Conservation (phyloP, 192 early-diverging fungal species). For the Umbelopsis sp. region DNA sequence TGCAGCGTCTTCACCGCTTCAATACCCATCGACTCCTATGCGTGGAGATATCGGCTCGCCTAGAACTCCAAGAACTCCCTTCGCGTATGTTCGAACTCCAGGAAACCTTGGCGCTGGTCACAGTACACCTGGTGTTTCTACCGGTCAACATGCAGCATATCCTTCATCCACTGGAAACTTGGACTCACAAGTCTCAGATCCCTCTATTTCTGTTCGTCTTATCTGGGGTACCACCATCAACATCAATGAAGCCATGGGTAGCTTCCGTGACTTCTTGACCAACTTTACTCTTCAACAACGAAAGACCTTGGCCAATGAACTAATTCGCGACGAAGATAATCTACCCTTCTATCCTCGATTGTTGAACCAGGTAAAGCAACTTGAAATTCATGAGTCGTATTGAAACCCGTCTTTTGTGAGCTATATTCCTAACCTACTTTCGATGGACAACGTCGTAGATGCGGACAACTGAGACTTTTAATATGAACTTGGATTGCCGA, state of each 20-base stretch:
- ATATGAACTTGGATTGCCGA: slow-evolving; percentile 88
- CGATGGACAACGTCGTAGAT: slow-evolving; percentile 48
- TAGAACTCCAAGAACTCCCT: slow-evolving; percentile 25
- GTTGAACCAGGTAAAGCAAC: slow-evolving; percentile 50
- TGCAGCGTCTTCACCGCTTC: slow-evolving; percentile 27
- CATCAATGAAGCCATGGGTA: slow-evolving; percentile 76
- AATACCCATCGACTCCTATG: slow-evolving; percentile 33
- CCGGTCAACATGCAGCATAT: slow-evolving; percentile 9
- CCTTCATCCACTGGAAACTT: slow-evolving; percentile 8
- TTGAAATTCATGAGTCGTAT: no score
- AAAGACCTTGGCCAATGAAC: slow-evolving; percentile 37
- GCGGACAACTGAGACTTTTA: slow-evolving; percentile 61
- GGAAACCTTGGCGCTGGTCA: not conserved
- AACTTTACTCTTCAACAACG: slow-evolving; percentile 67
- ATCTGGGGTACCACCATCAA: slow-evolving; percentile 97
- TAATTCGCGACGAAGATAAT: slow-evolving; percentile 46
- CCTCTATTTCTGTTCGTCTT: slow-evolving; percentile 45
- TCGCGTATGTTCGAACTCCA: slow-evolving; percentile 36
- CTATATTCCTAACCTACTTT: no score
- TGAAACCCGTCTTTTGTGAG: no score
- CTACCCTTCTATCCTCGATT: slow-evolving; percentile 78
- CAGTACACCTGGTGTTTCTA: not conserved
- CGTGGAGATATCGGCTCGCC: slow-evolving; percentile 26
- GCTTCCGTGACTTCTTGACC: slow-evolving; percentile 81
- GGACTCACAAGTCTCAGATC: slow-evolving; percentile 41